Evolutionary conservation across 2,329 filamentous ascomycete genomes (phyloP), one percentile per base, ranked within the genome.

Genomic region (Alternaria dauci): DNA sequence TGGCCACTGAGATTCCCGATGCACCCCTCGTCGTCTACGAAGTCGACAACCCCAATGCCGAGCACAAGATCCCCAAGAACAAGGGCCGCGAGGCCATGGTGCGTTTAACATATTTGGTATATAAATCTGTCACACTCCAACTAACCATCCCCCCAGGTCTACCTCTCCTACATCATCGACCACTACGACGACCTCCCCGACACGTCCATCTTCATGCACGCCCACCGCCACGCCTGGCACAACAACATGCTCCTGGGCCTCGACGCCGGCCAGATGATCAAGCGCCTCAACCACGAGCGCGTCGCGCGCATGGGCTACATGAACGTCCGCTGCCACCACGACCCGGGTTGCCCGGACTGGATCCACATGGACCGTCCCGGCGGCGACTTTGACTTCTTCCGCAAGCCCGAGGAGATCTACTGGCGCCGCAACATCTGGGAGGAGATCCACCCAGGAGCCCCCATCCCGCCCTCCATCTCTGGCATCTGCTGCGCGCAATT

Each of bases 91-190:
- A 89, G 74, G 85, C 85, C 25, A 88, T 89, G 75, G 75, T 77
- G 70, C 14, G 74, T 36, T 25, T 14, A 32, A 2, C 25, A n/a
- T 8, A 20, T 25, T 14, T 44, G 18, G 14, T 9, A 20, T 4
- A 5, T n/a, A 18, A 8, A 12, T 11, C 8, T 9, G n/a, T 12
- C 38, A 46, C 52, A 60, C 8, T 59, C 60, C 68, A 52, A 67
- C 34, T 68, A 52, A 67, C 34, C 7, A 7, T 25, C 8, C 18
- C 51, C 36, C 41, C 57, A 78, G 75, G 75, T 77, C 46, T 89
- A 89, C 72, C 79, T 89, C 48, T 85, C 85, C 43, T 89, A 86
- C 74, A 84, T 89, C 62, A 86, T 89, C 71, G 86, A 89, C 63
- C 81, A 87, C 71, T 89, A 89, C 73, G 78, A 88, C 43, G 75